A percentile compares a stretch with the other conserved stretches of the same genome.
Evolutionary conservation across 371 early-diverging fungal species (phyloP).

Genomic region (Chytridiales sp.): DNA sequence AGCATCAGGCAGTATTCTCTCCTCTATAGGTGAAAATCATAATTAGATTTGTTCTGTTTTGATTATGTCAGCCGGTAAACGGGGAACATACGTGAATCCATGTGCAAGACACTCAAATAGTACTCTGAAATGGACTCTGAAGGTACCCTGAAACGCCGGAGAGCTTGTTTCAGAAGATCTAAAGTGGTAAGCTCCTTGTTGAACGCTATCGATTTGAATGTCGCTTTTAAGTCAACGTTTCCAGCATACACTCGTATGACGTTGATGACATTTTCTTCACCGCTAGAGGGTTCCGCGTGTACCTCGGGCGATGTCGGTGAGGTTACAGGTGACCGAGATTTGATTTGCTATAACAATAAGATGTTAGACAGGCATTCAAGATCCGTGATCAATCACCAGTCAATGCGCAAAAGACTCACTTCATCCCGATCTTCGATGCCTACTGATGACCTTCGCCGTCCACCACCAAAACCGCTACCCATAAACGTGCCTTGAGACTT

Average conservation of each 20-base stretch:
- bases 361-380: too few species aligned
- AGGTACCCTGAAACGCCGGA: conserved; percentile 45
- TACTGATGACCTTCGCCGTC: too few species aligned
- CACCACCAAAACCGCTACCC: too few species aligned
- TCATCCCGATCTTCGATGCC: too few species aligned
- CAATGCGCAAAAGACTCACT: too few species aligned
- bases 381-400: too few species aligned
- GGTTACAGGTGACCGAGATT: too few species aligned
- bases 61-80: background rate
- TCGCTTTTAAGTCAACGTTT: conserved; percentile 51
- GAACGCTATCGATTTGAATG: conserved; percentile 48
- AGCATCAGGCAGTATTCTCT: conserved; percentile 29
- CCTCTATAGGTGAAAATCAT: conserved; percentile 28
- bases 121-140: conserved; percentile 34
- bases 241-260: conserved; percentile 54
- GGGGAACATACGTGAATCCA: conserved; percentile 47
- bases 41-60: background rate
- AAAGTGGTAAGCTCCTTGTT: conserved; percentile 34
- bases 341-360: too few species aligned
- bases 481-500: too few species aligned
- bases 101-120: conserved; percentile 45
- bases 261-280: conserved; percentile 35
- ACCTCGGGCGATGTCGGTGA: too few species aligned
- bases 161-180: conserved; percentile 34
- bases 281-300: too few species aligned